phyloP scores from a whole-genome alignment of 768 basidiomycete genomes.

The Dioszegia crocea region DNA sequence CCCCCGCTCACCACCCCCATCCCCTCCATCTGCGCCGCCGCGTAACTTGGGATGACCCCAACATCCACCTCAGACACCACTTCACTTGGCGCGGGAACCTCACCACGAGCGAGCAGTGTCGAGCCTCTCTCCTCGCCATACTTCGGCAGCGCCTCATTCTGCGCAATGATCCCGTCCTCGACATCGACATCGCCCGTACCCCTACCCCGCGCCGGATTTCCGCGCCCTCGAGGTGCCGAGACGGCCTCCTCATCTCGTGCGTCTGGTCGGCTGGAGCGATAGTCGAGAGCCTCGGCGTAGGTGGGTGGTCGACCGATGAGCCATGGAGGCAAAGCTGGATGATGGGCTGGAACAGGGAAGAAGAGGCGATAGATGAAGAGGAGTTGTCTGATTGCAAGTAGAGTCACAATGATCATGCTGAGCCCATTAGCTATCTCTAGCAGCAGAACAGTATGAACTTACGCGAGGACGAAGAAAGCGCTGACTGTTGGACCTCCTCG shows the following conservation, averaged over 20 bases:
- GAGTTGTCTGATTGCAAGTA: not conserved
- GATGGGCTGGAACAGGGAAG: not conserved
- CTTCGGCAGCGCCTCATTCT: conserved; percentile 1
- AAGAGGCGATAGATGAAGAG: not conserved
- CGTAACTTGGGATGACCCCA: too few relatives aligned
- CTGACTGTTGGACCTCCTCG: not conserved
- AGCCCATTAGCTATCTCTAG: not conserved
- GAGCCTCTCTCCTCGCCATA: conserved; percentile 11
- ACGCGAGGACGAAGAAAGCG: not conserved
- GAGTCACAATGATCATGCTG: not conserved
- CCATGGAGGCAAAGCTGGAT: not conserved
- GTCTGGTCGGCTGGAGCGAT: too few relatives aligned
- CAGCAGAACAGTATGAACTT: too few relatives aligned
- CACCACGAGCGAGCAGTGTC: conserved; percentile 5
- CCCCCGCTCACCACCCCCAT: too few relatives aligned
- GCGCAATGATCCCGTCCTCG: not conserved
- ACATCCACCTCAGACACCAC: too few relatives aligned
- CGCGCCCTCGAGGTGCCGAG: too few relatives aligned
- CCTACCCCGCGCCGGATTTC: too few relatives aligned
- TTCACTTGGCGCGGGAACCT: too few relatives aligned
- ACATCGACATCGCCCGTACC: conserved; percentile 1
- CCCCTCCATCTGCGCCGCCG: too few relatives aligned
- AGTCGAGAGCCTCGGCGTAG: not conserved
- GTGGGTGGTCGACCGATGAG: not conserved
- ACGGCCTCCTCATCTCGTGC: too few relatives aligned